Base-by-base conservation (phyloP, 352 stramenopile genomes). In the Phytophthora megakarya region DNA sequence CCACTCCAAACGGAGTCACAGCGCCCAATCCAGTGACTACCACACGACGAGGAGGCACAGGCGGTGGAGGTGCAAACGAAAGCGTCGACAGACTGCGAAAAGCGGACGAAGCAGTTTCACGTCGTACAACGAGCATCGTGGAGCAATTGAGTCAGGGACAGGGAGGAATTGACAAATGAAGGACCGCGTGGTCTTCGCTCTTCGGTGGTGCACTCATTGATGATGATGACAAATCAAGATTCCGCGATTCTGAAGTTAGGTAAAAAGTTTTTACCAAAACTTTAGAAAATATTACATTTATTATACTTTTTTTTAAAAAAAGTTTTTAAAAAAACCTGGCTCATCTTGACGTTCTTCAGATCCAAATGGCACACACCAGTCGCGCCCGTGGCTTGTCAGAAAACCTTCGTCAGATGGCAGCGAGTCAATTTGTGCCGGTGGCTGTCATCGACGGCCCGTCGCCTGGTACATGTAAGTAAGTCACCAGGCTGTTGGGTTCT, bases 11-110 rank as follows among this genome's bases (percentile, higher is more conserved):
- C 2, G 92, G 92, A 12, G 86, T 96, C 40, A 97, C 88, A 11
- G 90, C 81, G 9, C 92, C 92, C 6, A 97, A 32, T 2, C 92
- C 92, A 18, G 92, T 97, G 35, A 98, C 87, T n/a, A 98, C 92
- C 13, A 97, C 92, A 30, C 90, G 84, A 8, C 92, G 78, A 28
- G 70, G 81, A 2, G 80, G 74, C 10, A 73, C 73, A 2, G 75
- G 43, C 3, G 84, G 84, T 1, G 84, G 84, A 22, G 81, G 67
- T 15, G 53, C 58, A 62, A 90, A 92, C 42, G 80, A 74, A n/a
- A 91, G 71, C 68, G 81, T 76, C 43, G 80, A 80, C 59, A 87
- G 56, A 4, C 67, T 58, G n/a, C 77, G 75, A 54, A 25, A 52
- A 21, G 47, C 47, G 32, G 28, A 32, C 47, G 18, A 51, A 19